Percentiles rank a stretch among this genome's conserved stretches.
Conservation (phyloP, 1,284 basidiomycete species). For the Puccinia novopanici region DNA sequence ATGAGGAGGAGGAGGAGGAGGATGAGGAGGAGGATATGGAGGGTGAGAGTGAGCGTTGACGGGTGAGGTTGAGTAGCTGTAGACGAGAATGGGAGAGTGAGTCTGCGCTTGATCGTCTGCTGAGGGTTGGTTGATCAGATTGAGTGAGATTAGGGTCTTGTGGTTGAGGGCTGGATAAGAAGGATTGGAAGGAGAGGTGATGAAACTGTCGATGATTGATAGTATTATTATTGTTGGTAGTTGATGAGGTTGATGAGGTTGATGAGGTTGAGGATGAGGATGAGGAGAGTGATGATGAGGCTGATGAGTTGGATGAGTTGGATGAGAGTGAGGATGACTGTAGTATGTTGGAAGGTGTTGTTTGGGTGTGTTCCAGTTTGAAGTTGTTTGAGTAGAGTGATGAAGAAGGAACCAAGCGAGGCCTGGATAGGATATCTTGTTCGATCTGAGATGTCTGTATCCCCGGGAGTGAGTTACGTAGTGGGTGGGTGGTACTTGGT, state of each 20-base stretch:
- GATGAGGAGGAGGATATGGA: conserved; percentile 10
- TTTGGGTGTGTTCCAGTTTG: not conserved
- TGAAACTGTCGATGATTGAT: not conserved
- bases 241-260: not conserved
- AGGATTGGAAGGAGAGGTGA: not conserved
- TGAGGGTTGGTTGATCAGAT: not conserved
- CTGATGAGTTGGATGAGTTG: not conserved
- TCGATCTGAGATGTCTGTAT: conserved; percentile 16
- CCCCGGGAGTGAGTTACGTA: not conserved
- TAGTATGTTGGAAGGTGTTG: not conserved
- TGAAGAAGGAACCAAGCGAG: conserved; percentile 14
- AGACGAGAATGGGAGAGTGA: conserved; percentile 6
- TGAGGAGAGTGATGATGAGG: conserved; percentile 2
- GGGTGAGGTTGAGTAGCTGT: conserved; percentile 19
- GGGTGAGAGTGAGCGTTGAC: conserved; percentile 14
- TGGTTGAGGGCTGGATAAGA: not conserved
- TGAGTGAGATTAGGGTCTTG: not conserved
- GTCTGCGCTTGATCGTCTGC: conserved; percentile 12
- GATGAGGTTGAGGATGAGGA: conserved; percentile 3
- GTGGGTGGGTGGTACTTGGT: not conserved
- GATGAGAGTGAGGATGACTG: not conserved
- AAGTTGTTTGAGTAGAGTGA: conserved; percentile 20
- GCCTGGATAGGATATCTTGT: conserved; percentile 14
- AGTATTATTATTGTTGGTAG: not conserved
- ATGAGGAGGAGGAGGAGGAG: conserved; percentile 10